phyloP scores from a whole-genome alignment of 805 yeast genomes.

The Kodamaea kakaduensis region DNA sequence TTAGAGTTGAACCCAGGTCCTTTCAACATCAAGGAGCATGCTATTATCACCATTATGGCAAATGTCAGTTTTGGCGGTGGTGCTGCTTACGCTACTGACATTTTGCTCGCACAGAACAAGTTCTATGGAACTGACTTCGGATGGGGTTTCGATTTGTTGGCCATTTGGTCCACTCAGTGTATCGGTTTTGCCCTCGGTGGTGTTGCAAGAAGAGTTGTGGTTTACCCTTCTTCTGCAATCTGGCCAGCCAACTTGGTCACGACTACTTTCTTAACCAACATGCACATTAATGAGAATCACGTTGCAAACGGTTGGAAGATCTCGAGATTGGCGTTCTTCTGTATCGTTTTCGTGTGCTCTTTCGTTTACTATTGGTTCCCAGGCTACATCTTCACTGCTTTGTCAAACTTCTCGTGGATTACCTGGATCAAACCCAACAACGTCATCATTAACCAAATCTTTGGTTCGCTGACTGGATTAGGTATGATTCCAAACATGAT shows the following conservation, averaged over 20 bases:
- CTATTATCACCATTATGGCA: conserved; percentile 50
- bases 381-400: conserved; percentile 53
- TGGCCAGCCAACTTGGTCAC: conserved; percentile 70
- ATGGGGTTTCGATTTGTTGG: conserved; percentile 52
- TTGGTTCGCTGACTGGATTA: conserved; percentile 59
- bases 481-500: conserved; percentile 54
- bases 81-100: conserved; percentile 57
- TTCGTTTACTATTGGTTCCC: conserved; percentile 46
- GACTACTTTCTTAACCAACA: conserved; percentile 51
- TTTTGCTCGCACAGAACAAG: conserved; percentile 47
- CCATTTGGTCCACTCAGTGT: conserved; percentile 54
- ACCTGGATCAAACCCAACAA: conserved; percentile 65
- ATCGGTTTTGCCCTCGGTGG: conserved; percentile 71
- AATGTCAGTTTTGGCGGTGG: conserved; percentile 38
- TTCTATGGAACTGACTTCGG: conserved; percentile 46
- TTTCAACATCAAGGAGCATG: conserved; percentile 62
- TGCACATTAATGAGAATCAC: conserved; percentile 48
- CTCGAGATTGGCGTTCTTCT: conserved; percentile 26
- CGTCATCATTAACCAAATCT: conserved; percentile 57
- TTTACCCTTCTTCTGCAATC: conserved; percentile 60
- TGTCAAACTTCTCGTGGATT: conserved; percentile 60
- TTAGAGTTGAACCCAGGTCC: conserved; percentile 53
- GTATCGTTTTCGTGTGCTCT: conserved; percentile 12
- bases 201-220: conserved; percentile 51
- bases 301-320: conserved; percentile 60